phyloP scores from a whole-genome alignment of 768 basidiomycete genomes.

The Tulasnella sp. region DNA sequence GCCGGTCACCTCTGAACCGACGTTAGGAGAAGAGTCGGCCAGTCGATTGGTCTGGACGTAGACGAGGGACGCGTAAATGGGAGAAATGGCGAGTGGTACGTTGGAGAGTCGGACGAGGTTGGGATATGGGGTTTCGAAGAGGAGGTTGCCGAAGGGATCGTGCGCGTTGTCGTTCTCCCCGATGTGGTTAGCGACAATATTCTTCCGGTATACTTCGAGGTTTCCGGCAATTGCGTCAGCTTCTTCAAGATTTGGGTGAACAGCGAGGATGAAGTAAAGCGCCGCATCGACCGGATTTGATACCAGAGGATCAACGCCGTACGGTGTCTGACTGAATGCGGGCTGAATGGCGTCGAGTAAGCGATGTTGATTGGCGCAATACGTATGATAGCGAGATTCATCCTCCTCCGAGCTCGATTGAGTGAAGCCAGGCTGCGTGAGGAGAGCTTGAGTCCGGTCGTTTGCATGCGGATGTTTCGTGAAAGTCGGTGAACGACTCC shows the following conservation, averaged over 20 bases:
- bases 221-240: slow-evolving; percentile 39
- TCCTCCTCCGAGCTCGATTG: background rate
- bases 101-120: slow-evolving; percentile 45
- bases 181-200: slow-evolving; percentile 29
- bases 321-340: background rate
- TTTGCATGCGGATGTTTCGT: too few species aligned
- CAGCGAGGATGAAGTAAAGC: slow-evolving; percentile 68
- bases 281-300: slow-evolving; percentile 30
- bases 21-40: too few species aligned
- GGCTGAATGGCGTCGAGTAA: background rate
- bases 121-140: slow-evolving; percentile 32
- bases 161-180: too few species aligned
- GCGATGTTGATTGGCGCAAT: background rate
- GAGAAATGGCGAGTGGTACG: slow-evolving; percentile 65
- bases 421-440: background rate
- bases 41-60: slow-evolving; percentile 85
- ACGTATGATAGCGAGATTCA: background rate
- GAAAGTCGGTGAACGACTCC: too few species aligned
- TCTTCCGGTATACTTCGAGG: slow-evolving; percentile 39
- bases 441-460: too few species aligned
- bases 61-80: slow-evolving; percentile 68
- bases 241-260: slow-evolving; percentile 43
- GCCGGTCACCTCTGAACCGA: slow-evolving; percentile 33
- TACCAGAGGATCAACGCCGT: background rate
- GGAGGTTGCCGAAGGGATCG: too few species aligned